Evolutionary conservation across 2,329 filamentous ascomycete genomes (phyloP).

Genomic region (Talaromyces sp.): DNA sequence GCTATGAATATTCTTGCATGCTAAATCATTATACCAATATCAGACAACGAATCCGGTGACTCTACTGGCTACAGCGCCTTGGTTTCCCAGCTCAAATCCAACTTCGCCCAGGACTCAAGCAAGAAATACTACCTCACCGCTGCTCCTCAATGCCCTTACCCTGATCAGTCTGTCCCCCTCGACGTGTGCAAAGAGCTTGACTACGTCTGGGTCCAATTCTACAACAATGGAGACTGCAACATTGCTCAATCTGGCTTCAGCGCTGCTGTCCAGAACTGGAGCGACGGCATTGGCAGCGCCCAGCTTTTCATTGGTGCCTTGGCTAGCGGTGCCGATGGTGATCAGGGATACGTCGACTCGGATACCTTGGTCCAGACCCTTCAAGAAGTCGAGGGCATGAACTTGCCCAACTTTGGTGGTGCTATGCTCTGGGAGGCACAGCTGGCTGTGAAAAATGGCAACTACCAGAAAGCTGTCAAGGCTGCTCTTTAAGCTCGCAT

Average conservation of each 20-base stretch:
- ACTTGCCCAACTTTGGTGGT: slow-evolving; percentile 52
- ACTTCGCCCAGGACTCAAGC: slow-evolving; percentile 30
- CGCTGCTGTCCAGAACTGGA: slow-evolving; percentile 43
- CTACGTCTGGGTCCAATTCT: slow-evolving; percentile 53
- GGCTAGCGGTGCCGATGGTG: slow-evolving; percentile 17
- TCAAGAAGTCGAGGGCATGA: slow-evolving; percentile 26
- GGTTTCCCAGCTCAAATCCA: slow-evolving; percentile 43
- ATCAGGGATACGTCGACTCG: slow-evolving; percentile 6
- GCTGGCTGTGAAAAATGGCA: slow-evolving; percentile 10
- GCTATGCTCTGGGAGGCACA: slow-evolving; percentile 58
- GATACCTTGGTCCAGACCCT: not conserved
- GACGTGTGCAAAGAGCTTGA: slow-evolving; percentile 45
- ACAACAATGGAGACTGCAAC: slow-evolving; percentile 45
- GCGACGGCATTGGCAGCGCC: slow-evolving; percentile 32
- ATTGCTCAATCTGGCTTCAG: slow-evolving; percentile 2
- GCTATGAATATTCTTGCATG: not conserved
- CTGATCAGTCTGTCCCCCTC: slow-evolving; percentile 42
- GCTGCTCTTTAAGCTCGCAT: not conserved
- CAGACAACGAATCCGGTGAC: slow-evolving; percentile 9
- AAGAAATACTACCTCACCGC: slow-evolving; percentile 47
- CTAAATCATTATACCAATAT: not conserved
- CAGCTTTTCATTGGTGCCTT: slow-evolving; percentile 53
- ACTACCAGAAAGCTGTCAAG: slow-evolving; percentile 6
- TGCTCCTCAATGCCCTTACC: slow-evolving; percentile 48
- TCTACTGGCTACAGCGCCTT: slow-evolving; percentile 31